Percentiles rank a stretch among this genome's conserved stretches.
Conservation (phyloP, 208 protist genomes). For the Porcisia hertigi region DNA sequence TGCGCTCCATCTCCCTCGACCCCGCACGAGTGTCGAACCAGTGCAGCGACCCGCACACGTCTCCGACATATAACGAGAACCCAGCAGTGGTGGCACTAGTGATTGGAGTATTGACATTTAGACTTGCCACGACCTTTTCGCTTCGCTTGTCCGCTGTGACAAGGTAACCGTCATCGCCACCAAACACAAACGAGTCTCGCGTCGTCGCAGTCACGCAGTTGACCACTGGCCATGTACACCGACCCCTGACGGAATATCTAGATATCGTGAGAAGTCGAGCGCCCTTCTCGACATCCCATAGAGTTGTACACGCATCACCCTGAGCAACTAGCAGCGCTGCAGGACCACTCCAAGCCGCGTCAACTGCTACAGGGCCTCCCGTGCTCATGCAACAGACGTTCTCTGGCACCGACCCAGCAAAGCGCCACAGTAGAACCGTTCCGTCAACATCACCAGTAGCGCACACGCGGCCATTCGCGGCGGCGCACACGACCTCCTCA, state of each 20-base stretch:
- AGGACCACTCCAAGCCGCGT: constrained; percentile 46
- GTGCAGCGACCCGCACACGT: constrained; percentile 64
- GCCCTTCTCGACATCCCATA: constrained; percentile 76
- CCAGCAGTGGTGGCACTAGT: constrained; percentile 38
- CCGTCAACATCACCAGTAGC: constrained; percentile 64
- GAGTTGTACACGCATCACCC: constrained; percentile 55
- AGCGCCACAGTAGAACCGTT: constrained; percentile 60
- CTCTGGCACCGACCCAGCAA: constrained; percentile 20
- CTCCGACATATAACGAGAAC: constrained; percentile 69
- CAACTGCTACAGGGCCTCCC: constrained; percentile 59
- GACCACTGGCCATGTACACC: constrained; percentile 74
- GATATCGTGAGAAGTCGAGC: constrained; percentile 30
- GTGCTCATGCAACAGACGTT: constrained; percentile 66
- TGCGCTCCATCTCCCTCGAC: constrained; percentile 34
- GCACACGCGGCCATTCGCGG: constrained; percentile 41
- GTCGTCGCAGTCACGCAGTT: constrained; percentile 49
- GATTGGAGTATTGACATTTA: constrained; percentile 58
- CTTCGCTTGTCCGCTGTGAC: constrained; percentile 38
- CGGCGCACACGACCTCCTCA: constrained; percentile 52
- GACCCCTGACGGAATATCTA: constrained; percentile 37
- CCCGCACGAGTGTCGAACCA: constrained; percentile 62
- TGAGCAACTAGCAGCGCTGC: constrained; percentile 59
- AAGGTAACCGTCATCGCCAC: constrained; percentile 84
- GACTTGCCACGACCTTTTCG: constrained; percentile 6
- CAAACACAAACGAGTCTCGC: constrained; percentile 37